Percentiles rank a stretch among this genome's conserved stretches.
Conservation (phyloP, 306 rosid genomes). For the Begonia masoniana region DNA sequence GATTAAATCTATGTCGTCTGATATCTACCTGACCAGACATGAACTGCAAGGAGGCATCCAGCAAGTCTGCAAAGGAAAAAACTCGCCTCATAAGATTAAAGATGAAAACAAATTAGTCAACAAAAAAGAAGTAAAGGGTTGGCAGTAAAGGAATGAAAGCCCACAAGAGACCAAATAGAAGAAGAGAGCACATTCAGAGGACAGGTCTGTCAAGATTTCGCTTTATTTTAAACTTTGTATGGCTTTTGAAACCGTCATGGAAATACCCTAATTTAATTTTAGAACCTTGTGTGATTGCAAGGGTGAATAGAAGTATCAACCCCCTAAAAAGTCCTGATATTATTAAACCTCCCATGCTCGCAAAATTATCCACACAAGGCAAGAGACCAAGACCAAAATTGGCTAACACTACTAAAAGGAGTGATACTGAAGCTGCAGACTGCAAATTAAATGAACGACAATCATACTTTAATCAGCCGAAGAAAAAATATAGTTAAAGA, state of each 20-base stretch:
- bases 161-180: constrained; percentile 57
- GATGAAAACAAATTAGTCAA: neutral
- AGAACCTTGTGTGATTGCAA: constrained; percentile 25
- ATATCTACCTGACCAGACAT: constrained; percentile 58
- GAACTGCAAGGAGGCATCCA: constrained; percentile 60
- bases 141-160: constrained; percentile 12
- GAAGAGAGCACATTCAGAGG: constrained; percentile 39
- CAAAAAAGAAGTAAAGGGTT: constrained; percentile 1
- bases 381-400: constrained; percentile 68
- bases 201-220: constrained; percentile 50
- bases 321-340: constrained; percentile 79
- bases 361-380: constrained; percentile 66
- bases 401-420: constrained; percentile 32
- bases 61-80: constrained; percentile 45
- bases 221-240: constrained; percentile 35
- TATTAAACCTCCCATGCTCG: constrained; percentile 65
- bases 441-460: constrained; percentile 21
- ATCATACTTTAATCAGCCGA: constrained; percentile 12
- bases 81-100: constrained; percentile 18
- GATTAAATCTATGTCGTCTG: too few relatives aligned
- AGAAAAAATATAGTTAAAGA: constrained; percentile 6
- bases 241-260: constrained; percentile 13
- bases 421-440: constrained; percentile 47
- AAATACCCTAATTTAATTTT: constrained; percentile 39
- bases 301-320: constrained; percentile 41